phyloP scores from a whole-genome alignment of 2,329 filamentous ascomycete genomes.

The Orbilia ellipsospora region DNA sequence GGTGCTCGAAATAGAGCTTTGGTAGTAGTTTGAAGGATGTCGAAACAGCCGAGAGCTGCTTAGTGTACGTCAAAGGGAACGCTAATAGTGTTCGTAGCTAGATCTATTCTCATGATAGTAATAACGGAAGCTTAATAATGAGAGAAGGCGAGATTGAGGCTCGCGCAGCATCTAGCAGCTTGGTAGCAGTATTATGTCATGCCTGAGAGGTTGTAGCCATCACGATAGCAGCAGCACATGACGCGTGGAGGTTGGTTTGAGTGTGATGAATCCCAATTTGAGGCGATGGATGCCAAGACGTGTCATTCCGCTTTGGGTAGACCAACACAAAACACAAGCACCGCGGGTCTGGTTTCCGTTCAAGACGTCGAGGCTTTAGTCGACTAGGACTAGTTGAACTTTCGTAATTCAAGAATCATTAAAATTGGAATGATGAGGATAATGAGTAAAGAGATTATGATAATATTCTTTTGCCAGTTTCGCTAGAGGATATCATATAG shows the following conservation, averaged over 20 bases:
- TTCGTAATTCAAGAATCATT: too few relatives aligned
- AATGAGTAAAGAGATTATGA: too few relatives aligned
- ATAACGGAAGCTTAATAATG: constrained; percentile 6
- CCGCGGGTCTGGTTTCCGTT: too few relatives aligned
- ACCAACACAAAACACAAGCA: neutral
- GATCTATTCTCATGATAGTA: constrained; percentile 42
- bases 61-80: constrained; percentile 46
- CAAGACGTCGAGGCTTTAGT: too few relatives aligned
- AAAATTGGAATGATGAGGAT: too few relatives aligned
- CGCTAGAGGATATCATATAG: too few relatives aligned
- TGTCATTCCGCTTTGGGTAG: neutral
- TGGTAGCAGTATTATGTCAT: constrained; percentile 5
- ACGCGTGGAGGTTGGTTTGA: constrained; percentile 33
- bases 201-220: constrained; percentile 4
- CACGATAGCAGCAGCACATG: constrained; percentile 32
- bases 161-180: constrained; percentile 35
- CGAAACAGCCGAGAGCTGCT: constrained; percentile 12
- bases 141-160: neutral
- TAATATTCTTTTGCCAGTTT: too few relatives aligned
- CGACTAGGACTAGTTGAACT: too few relatives aligned
- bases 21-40: constrained; percentile 3
- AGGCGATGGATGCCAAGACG: constrained; percentile 1
- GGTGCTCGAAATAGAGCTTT: neutral
- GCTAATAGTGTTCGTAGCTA: constrained; percentile 3
- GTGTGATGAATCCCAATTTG: neutral